These are phyloP conservation scores for Candida hispaniensis DNA, from an alignment of 805 yeast genomes.

Conservation along the genomic window DNA sequence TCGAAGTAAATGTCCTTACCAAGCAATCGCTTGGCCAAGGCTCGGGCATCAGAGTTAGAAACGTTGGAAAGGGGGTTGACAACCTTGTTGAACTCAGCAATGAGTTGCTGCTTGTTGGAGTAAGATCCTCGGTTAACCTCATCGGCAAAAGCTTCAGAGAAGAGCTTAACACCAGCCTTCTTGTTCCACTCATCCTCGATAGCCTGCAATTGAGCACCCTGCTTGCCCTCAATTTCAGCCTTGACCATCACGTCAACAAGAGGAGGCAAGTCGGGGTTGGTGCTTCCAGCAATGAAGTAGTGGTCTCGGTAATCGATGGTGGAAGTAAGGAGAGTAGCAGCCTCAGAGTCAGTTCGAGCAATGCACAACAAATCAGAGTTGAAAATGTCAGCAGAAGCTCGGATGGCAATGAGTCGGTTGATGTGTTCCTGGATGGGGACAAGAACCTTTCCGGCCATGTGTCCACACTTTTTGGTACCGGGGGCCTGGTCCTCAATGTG, in stretches of 20 bases:
- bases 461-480: conserved; percentile 97
- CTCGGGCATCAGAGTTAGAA: conserved; percentile 71
- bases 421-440: conserved; percentile 97
- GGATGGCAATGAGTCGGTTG: conserved; percentile 83
- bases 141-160: conserved; percentile 84
- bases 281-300: conserved; percentile 79
- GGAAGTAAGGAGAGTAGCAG: conserved; percentile 88
- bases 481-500: conserved; percentile 99
- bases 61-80: conserved; percentile 67
- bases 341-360: conserved; percentile 96
- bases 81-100: conserved; percentile 51
- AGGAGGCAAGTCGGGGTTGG: conserved; percentile 70
- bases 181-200: conserved; percentile 76
- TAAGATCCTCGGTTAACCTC: conserved; percentile 53
- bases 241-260: conserved; percentile 66
- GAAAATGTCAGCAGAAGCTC: conserved; percentile 90
- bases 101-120: conserved; percentile 45
- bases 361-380: conserved; percentile 78
- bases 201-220: conserved; percentile 57
- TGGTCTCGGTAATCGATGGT: conserved; percentile 94
- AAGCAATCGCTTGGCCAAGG: conserved; percentile 58
- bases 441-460: conserved; percentile 97
- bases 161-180: conserved; percentile 75
- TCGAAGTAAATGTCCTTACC: conserved; percentile 81
- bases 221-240: conserved; percentile 67